Evolutionary conservation across 2,329 filamentous ascomycete species (phyloP).

Genomic region (Niveomyces coronatus): DNA sequence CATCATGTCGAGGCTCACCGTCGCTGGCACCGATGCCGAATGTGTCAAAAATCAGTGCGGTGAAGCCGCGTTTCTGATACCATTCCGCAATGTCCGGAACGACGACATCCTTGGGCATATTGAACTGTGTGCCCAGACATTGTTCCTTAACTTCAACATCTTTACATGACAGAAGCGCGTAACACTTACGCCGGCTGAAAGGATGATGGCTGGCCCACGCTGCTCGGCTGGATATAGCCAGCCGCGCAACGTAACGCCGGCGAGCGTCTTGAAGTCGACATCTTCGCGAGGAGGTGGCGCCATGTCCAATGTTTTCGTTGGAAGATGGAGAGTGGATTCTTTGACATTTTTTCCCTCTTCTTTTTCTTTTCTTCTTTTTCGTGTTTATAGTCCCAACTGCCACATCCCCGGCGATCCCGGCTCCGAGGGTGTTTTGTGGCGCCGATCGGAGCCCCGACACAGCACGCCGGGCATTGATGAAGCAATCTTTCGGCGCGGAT

Average conservation of each 20-base stretch:
- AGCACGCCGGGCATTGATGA: not conserved
- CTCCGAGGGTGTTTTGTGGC: too few species aligned
- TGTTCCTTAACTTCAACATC: too few species aligned
- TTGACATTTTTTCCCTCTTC: too few species aligned
- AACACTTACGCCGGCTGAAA: not conserved
- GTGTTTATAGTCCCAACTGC: not conserved
- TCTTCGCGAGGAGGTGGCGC: not conserved
- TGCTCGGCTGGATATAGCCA: not conserved
- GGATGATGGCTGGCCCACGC: not conserved
- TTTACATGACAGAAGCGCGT: not conserved
- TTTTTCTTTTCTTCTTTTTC: not conserved
- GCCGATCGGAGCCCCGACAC: not conserved
- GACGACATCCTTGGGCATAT: not conserved
- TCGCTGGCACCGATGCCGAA: not conserved
- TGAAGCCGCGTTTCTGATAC: not conserved
- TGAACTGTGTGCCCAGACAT: too few species aligned
- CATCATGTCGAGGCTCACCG: conserved; percentile 1
- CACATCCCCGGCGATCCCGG: too few species aligned
- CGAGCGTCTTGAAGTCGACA: not conserved
- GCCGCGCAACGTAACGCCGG: not conserved
- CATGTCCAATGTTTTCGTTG: not conserved
- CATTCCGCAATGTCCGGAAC: not conserved
- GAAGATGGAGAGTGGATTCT: too few species aligned
- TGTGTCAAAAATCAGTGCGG: not conserved
- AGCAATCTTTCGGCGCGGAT: too few species aligned